Evolutionary conservation across 2,329 filamentous ascomycete species (phyloP), one percentile per base, ranked within the genome.

Genomic region (Talaromyces sp.): DNA sequence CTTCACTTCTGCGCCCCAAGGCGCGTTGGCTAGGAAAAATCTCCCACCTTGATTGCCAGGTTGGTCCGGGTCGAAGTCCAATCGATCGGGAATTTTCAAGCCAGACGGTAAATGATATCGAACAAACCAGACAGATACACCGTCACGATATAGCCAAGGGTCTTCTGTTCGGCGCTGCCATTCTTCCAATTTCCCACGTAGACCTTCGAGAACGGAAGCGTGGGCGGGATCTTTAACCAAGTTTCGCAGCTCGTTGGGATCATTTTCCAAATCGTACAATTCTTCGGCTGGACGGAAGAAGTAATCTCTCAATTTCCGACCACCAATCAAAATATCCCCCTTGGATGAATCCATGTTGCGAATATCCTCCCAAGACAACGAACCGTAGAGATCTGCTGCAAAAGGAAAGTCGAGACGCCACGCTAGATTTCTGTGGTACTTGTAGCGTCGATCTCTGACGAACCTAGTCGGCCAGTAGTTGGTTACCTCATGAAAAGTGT

Each of bases 401-500:
- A 84, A 82, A 1, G 82, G 80, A 63, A 85, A 84, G 65, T 84
- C 81, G 0, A 85, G 76, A 2, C 76, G 73, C 80, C 80, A 84
- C 11, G 79, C 79, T 0, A 84, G 72, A 56, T 84, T 84, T n/a
- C 83, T 78, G 68, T 84, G 82, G 67, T 84, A 84, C 68, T 84
- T 84, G 74, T 76, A 83, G 3, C 72, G 71, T 0, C 69, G 69
- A 3, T 72, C 77, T 22, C 82, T 78, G 39, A 84, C 71, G 67
- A 77, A 80, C 11, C 82, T 75, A 0, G 82, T 85, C 0, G 83
- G 82, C 77, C 79, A 85, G 71, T 84, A 84, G 67, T 84, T 83
- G 5, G 76, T 78, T 1, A 82, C 73, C 66, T 84, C 82, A 61
- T 85, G 82, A 68, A 83, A 84, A 1, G 83, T 84, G 68, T 85